Evolutionary conservation across 1,139 yeast genomes (phyloP), one percentile per base, ranked within the genome.

Genomic region (Saccharomycopsis crataegensis): DNA sequence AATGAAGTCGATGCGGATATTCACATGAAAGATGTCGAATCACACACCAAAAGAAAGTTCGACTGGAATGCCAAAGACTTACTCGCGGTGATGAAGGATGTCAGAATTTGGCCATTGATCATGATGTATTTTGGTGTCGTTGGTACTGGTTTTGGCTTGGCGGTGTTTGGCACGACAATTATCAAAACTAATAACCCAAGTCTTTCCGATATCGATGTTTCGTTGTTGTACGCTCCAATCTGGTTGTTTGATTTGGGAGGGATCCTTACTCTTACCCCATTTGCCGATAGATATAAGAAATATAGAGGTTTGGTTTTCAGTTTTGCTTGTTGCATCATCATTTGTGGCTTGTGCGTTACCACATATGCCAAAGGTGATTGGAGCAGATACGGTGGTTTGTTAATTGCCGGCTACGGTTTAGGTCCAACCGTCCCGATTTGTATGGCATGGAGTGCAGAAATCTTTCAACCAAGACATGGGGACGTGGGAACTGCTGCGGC

Each of bases 41-140:
- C 46, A n/a, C 70, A 71, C 16, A 70, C 82, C 47, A 78, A 76
- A 60, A 64, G 66, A 49, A 65, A 68, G 38, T 59, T 79, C 7
- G 60, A 64, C 8, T 88, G 95, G 94, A 75, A 76, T 1, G 71
- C 82, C 73, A 72, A 67, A 49, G 93, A 87, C 56, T 72, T 88
- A 33, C 65, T 70, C 47, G 67, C 65, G n/a, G 77, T 88, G 49
- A 63, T 86, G 34, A 64, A 74, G 33, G 96, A 88, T 65, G 63
- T 76, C 47, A 75, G 94, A 60, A 74, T 85, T 47, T 87, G 93
- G 93, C 94, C 96, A 1, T 69, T 88, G 57, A 73, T 86, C 50
- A 74, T 88, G 70, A 88, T 88, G 96, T 88, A 88, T 68, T 89
- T 88, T 68, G 96, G 96, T 8, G 96, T 86, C 14, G 96, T 88